Evolutionary conservation across 495 filamentous ascomycete genomes (phyloP).

Genomic region (Patellaria atrata): DNA sequence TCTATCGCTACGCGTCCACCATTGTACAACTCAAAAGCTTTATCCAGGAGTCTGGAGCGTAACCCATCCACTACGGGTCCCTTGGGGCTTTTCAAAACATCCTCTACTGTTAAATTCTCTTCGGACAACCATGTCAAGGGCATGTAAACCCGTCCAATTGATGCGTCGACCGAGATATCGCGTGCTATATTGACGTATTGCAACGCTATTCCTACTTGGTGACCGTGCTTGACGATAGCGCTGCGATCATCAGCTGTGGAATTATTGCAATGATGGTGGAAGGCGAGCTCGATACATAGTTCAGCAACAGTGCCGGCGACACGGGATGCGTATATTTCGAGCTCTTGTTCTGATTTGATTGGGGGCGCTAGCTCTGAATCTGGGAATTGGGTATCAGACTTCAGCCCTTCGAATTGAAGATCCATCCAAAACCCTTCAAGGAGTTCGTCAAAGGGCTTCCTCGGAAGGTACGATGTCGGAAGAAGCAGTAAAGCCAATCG

Average conservation of each 20-base stretch:
- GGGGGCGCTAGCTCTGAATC: constrained; percentile 21
- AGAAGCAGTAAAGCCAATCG: constrained; percentile 38
- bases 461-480: constrained; percentile 37
- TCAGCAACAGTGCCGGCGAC: constrained; percentile 58
- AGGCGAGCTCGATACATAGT: constrained; percentile 46
- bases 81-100: constrained; percentile 35
- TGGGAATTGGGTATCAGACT: constrained; percentile 3
- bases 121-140: constrained; percentile 45
- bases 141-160: constrained; percentile 46
- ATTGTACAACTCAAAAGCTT: constrained; percentile 40
- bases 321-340: constrained; percentile 41
- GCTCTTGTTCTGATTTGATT: constrained; percentile 38
- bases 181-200: constrained; percentile 61
- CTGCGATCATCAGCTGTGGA: constrained; percentile 13
- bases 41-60: constrained; percentile 37
- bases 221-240: constrained; percentile 31
- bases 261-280: constrained; percentile 32
- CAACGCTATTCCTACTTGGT: constrained; percentile 50
- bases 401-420: constrained; percentile 36
- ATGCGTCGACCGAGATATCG: constrained; percentile 47
- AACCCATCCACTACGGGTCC: constrained; percentile 30
- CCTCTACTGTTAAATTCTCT: constrained; percentile 35
- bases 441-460: constrained; percentile 40
- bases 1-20: constrained; percentile 37
- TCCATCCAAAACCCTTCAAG: constrained; percentile 50